These are phyloP conservation scores for Cytospora piceicola DNA, from an alignment of 2,329 filamentous ascomycete genomes.

Conservation along the genomic window DNA sequence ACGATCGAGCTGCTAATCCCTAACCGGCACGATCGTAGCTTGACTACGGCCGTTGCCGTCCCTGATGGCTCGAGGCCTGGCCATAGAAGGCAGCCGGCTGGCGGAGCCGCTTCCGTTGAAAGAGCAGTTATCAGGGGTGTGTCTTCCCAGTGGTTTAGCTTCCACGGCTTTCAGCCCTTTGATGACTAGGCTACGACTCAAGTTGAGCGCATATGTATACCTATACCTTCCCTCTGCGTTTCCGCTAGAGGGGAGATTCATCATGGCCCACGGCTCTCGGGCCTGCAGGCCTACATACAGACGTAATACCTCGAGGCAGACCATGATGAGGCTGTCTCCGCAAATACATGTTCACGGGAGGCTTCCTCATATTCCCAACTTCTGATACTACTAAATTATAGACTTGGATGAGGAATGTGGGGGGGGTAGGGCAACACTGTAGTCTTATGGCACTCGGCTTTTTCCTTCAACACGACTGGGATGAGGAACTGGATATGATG, in stretches of 20 bases:
- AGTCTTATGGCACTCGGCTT: neutral
- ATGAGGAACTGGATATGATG: neutral
- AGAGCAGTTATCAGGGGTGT: neutral
- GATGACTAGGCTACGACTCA: neutral
- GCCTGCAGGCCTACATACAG: neutral
- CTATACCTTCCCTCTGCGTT: no score
- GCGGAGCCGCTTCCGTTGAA: neutral
- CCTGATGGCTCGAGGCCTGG: neutral
- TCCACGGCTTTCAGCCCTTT: neutral
- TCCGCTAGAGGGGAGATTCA: neutral
- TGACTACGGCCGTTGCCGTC: constrained; percentile 36
- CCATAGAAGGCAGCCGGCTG: neutral
- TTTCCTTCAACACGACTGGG: neutral
- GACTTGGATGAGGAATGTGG: no score
- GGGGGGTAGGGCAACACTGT: no score
- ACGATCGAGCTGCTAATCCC: neutral
- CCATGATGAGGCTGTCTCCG: neutral
- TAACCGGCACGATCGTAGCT: constrained; percentile 1
- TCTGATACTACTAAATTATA: no score
- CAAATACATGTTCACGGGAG: neutral
- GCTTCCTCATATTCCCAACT: neutral
- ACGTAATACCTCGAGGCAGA: neutral
- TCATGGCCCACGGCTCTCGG: neutral
- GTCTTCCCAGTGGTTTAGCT: neutral
- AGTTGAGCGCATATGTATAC: neutral